Evolutionary conservation across 148 eudicot species (phyloP), one percentile per base, ranked within the genome.

Genomic region (Rhododendron simsii): DNA sequence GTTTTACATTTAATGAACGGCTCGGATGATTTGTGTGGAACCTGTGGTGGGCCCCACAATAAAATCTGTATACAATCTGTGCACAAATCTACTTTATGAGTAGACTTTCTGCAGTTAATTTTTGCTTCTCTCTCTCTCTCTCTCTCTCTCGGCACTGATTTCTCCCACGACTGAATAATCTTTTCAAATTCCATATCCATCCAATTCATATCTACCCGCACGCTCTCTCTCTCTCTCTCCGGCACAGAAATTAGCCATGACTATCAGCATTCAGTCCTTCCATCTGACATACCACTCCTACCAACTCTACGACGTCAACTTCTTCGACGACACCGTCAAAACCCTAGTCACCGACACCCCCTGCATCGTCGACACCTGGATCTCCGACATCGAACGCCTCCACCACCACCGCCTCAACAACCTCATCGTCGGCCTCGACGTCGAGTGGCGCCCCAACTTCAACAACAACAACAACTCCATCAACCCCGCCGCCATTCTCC

Each of bases 341-440:
- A 86, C 88, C 57, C 79, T 86, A 12, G 85, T 86, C 35, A 86
- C 88, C 55, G 1, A 28, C 57, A 75, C 85, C 5, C 75, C 88
- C 37, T 86, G 57, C 75, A 73, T 51, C 61, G 88, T 86, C 39
- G 88, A 86, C 35, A 55, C 81, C 16, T 86, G 87, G 87, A 81
- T 86, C 80, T 44, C 84, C 55, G 87, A 86, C 16, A 81, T 75
- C 4, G 53, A 81, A n/a, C 26, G 4, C 71, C 78, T 67, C 71
- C 80, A 86, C 81, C 69, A 11, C 71, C 55, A 6, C 73, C 41
- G 53, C 28, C 80, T 35, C 41, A 26, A 81, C 44, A 30, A 61
- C 2, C 81, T 86, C 59, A 16, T 86, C 28, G 76, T 86, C 63
- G 88, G 88, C 30, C 37, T 86, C 76, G 88, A 86, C 76, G 6